Evolutionary conservation across 148 eudicot species (phyloP).

Genomic region (Arbutus unedo): DNA sequence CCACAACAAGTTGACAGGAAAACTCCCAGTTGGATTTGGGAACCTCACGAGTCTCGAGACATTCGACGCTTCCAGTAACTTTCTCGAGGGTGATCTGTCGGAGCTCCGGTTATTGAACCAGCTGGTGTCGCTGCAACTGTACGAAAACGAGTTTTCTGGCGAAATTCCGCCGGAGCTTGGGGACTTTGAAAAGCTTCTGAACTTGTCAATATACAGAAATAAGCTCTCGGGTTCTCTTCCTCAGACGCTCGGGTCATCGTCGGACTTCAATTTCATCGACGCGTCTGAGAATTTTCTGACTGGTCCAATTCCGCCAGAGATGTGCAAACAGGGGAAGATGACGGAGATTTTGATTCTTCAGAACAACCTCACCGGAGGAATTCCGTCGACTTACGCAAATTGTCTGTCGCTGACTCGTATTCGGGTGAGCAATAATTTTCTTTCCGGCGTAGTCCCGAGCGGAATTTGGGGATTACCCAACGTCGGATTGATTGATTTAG

Average conservation of each 20-base stretch:
- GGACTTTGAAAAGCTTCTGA: slow-evolving; percentile 54
- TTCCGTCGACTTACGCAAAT: slow-evolving; percentile 57
- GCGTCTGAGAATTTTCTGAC: slow-evolving; percentile 67
- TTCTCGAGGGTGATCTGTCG: slow-evolving; percentile 54
- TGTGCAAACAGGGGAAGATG: slow-evolving; percentile 79
- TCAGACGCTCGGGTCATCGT: slow-evolving; percentile 64
- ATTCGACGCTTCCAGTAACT: slow-evolving; percentile 66
- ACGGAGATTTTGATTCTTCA: slow-evolving; percentile 52
- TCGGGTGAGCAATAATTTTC: slow-evolving; percentile 70
- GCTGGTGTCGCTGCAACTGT: slow-evolving; percentile 54
- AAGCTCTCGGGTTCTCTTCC: slow-evolving; percentile 75
- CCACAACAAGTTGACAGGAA: slow-evolving; percentile 54
- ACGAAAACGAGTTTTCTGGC: slow-evolving; percentile 55
- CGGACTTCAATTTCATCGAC: slow-evolving; percentile 72
- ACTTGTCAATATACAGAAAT: slow-evolving; percentile 65
- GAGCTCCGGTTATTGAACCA: slow-evolving; percentile 44
- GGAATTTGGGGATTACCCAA: slow-evolving; percentile 83
- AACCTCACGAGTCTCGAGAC: slow-evolving; percentile 46
- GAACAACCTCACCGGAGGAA: slow-evolving; percentile 65
- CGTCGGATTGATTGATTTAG: slow-evolving; percentile 54
- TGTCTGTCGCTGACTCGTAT: slow-evolving; percentile 66
- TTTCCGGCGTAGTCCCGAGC: slow-evolving; percentile 66
- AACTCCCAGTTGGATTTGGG: slow-evolving; percentile 59
- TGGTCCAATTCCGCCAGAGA: slow-evolving; percentile 77
- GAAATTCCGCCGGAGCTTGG: slow-evolving; percentile 75